phyloP scores from a whole-genome alignment of 441 rosid genomes.

The Adansonia madagascariensis region DNA sequence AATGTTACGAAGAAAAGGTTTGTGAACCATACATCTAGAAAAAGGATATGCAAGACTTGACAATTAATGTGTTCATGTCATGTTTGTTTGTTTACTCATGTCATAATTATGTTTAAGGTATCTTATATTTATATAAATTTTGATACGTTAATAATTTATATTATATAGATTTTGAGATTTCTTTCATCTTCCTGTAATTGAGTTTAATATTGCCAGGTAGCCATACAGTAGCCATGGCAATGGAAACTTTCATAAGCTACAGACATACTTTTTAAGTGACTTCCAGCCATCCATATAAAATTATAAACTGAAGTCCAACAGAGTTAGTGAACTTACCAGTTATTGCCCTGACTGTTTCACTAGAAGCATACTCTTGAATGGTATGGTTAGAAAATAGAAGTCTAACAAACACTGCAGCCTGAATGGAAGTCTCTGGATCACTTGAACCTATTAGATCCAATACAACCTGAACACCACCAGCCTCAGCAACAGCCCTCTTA shows the following conservation, averaged over 20 bases:
- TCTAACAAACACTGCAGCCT: constrained; percentile 98
- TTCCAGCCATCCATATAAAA: constrained; percentile 15
- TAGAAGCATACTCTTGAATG: constrained; percentile 98
- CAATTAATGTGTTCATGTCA: too few species aligned
- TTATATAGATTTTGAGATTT: too few species aligned
- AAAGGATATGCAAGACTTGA: background rate
- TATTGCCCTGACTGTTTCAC: constrained; percentile 98
- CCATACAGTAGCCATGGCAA: background rate
- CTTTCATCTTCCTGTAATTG: too few species aligned
- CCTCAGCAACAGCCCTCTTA: constrained; percentile 99
- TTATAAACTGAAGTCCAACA: background rate
- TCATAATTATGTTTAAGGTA: too few species aligned
- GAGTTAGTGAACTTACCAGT: constrained; percentile 65
- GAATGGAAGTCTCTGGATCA: constrained; percentile 96
- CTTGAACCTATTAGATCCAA: constrained; percentile 97
- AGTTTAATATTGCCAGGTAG: background rate
- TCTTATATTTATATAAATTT: too few species aligned
- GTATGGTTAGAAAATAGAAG: constrained; percentile 97
- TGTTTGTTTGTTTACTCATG: too few species aligned
- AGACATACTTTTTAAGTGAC: constrained; percentile 4
- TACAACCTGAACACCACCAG: constrained; percentile 99
- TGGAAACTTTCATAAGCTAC: background rate
- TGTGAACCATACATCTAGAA: background rate
- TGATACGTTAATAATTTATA: too few species aligned
- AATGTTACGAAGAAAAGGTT: background rate